Evolutionary conservation across 169 alveolate species (phyloP).

Genomic region (Eimeria maxima): DNA sequence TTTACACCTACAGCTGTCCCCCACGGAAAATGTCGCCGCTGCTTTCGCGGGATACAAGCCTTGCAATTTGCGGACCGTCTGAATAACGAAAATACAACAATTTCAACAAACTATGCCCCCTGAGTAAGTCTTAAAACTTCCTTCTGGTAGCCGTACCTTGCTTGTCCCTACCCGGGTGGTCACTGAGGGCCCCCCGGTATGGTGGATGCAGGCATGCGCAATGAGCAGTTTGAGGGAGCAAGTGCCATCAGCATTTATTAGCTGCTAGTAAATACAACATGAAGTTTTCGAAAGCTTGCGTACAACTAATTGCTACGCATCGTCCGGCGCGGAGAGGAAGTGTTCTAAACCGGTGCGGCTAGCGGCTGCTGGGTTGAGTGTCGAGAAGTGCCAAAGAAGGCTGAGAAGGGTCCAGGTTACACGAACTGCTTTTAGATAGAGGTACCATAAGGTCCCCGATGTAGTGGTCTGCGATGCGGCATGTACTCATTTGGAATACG

Average conservation of each 20-base stretch:
- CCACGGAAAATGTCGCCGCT: neutral
- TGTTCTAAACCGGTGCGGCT: neutral
- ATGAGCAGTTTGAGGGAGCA: neutral
- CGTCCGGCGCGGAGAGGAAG: neutral
- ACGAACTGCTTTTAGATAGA: neutral
- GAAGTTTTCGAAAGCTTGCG: neutral
- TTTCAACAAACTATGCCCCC: neutral
- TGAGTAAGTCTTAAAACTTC: neutral
- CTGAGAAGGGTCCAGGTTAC: neutral
- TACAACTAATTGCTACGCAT: neutral
- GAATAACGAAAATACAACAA: neutral
- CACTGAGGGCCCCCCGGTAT: conserved; percentile 38
- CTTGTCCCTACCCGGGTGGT: neutral
- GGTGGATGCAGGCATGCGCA: neutral
- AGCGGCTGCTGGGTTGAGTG: neutral
- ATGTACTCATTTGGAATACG: no score
- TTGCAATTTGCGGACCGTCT: neutral
- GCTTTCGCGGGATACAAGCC: neutral
- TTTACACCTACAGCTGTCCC: neutral
- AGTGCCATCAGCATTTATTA: neutral
- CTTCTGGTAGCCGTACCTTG: neutral
- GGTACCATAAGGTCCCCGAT: neutral
- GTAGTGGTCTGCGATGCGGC: neutral
- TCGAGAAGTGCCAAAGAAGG: neutral
- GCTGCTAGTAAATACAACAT: neutral